Conservation (phyloP, 345 rosid species). For the Hypericum androsaemum region DNA sequence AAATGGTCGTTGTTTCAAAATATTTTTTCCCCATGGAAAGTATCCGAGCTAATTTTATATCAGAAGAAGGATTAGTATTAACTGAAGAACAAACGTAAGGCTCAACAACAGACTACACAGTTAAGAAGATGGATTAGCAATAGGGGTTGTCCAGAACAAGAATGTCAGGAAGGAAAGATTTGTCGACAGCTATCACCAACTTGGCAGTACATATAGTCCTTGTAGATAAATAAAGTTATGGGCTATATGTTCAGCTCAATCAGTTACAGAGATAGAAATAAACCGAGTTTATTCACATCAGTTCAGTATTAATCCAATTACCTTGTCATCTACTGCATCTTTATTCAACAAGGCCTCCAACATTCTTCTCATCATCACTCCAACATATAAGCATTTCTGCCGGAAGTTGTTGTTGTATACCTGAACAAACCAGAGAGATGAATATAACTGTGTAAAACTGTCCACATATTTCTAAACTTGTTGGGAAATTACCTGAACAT, state of each 20-base stretch:
- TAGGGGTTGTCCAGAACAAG: too few species aligned
- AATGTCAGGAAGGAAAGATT: too few species aligned
- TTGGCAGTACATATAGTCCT: too few species aligned
- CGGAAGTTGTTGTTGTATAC: slow-evolving; percentile 57
- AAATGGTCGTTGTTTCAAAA: too few species aligned
- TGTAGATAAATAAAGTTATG: too few species aligned
- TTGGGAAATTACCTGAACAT: slow-evolving; percentile 61
- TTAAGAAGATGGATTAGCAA: too few species aligned
- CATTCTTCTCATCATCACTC: slow-evolving; percentile 89
- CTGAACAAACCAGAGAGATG: slow-evolving; percentile 21
- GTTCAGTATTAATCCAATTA: slow-evolving; percentile 12
- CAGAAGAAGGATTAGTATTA: too few species aligned
- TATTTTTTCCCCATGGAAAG: too few species aligned
- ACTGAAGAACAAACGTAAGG: too few species aligned
- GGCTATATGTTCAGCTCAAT: neutral
- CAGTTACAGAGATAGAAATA: neutral
- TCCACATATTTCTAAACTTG: slow-evolving; percentile 7
- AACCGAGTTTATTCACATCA: neutral
- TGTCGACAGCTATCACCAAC: too few species aligned
- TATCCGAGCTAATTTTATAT: too few species aligned
- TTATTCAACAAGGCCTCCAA: slow-evolving; percentile 88
- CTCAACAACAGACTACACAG: too few species aligned
- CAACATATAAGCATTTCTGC: slow-evolving; percentile 87
- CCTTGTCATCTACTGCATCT: slow-evolving; percentile 99
- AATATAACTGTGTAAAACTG: slow-evolving; percentile 14